Evolutionary conservation across 352 stramenopile genomes (phyloP).

Genomic region (Phytophthora brassicae): DNA sequence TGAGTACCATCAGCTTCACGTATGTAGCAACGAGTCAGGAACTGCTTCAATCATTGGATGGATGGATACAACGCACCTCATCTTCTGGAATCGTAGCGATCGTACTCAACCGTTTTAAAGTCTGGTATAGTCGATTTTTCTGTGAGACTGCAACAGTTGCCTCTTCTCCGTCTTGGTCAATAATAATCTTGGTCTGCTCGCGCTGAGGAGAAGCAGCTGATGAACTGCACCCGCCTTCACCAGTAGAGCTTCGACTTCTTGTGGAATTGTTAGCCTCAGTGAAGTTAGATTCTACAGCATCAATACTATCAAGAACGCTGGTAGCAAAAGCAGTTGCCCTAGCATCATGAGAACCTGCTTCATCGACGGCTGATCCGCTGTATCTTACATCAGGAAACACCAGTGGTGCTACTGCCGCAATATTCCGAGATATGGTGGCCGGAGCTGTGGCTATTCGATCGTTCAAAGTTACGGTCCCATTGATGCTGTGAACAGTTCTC

Average conservation of each 20-base stretch:
- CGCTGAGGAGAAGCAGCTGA: constrained; percentile 25
- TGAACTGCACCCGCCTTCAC: neutral
- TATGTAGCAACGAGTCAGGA: constrained; percentile 2
- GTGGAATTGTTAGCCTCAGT: neutral
- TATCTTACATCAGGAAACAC: constrained; percentile 1
- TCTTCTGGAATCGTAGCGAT: constrained; percentile 56
- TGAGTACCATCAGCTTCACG: constrained; percentile 65
- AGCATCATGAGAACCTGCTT: neutral
- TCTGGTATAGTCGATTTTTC: constrained; percentile 60
- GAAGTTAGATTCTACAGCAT: too few species aligned
- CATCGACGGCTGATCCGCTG: neutral
- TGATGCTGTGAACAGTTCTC: constrained; percentile 7
- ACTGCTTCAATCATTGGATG: neutral
- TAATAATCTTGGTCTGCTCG: constrained; percentile 61
- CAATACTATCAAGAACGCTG: neutral
- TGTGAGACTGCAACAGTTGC: constrained; percentile 52
- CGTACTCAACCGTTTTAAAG: constrained; percentile 56
- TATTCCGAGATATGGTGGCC: constrained; percentile 10
- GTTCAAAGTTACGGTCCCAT: neutral
- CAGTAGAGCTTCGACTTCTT: neutral
- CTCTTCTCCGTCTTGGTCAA: constrained; percentile 37
- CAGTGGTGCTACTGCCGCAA: neutral
- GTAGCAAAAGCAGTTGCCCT: constrained; percentile 13
- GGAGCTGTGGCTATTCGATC: constrained; percentile 26
- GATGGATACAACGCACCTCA: constrained; percentile 34